Percentiles rank a stretch among this genome's conserved stretches.
These are phyloP conservation scores for Wickerhamiella cacticola DNA, from an alignment of 805 yeast genomes.

Conservation along the genomic window DNA sequence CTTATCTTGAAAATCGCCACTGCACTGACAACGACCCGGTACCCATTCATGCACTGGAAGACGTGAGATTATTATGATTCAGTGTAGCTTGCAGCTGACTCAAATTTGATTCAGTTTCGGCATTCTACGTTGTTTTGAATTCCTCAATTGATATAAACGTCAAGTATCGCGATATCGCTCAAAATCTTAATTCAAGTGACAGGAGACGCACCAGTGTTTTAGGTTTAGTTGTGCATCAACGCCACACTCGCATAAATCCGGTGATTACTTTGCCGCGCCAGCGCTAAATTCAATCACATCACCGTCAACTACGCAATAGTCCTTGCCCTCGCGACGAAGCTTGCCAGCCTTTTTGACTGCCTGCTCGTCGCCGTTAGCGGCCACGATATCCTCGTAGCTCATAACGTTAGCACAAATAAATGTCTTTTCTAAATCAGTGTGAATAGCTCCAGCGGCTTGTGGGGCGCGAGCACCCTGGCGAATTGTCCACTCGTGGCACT, in stretches of 20 bases:
- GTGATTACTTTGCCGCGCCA: slow-evolving; percentile 18
- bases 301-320: slow-evolving; percentile 70
- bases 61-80: not conserved
- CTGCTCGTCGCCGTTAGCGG: slow-evolving; percentile 40
- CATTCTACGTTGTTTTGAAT: not conserved
- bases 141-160: too few species aligned
- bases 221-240: not conserved
- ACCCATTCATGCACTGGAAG: not conserved
- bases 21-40: not conserved
- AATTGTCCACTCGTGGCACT: slow-evolving; percentile 97
- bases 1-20: too few species aligned
- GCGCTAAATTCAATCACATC: slow-evolving; percentile 64
- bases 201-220: too few species aligned
- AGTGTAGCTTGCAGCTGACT: not conserved
- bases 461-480: slow-evolving; percentile 89
- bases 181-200: too few species aligned
- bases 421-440: slow-evolving; percentile 70
- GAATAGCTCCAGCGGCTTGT: slow-evolving; percentile 95
- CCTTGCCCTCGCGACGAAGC: slow-evolving; percentile 58
- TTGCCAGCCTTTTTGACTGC: slow-evolving; percentile 46
- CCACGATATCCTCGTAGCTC: slow-evolving; percentile 48
- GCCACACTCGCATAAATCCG: too few species aligned
- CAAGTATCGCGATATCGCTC: too few species aligned
- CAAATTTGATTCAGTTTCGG: not conserved
- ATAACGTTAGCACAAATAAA: slow-evolving; percentile 68